Evolutionary conservation across 306 rosid species (phyloP).

Genomic region (Malus fusca): DNA sequence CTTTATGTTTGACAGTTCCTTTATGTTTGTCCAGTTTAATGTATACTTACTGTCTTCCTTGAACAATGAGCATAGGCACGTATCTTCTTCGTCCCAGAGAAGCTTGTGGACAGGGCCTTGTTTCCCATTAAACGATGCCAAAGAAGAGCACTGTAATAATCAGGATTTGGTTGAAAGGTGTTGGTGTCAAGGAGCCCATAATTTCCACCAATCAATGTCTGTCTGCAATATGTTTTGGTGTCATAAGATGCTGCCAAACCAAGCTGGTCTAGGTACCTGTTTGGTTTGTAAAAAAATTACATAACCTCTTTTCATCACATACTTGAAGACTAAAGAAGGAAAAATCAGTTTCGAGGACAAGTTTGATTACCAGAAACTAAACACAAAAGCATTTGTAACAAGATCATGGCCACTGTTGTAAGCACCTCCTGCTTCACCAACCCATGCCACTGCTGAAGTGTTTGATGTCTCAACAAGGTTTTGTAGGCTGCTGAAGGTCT

Average conservation of each 20-base stretch:
- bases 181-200: slow-evolving; percentile 51
- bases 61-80: slow-evolving; percentile 63
- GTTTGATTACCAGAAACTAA: slow-evolving; percentile 45
- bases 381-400: slow-evolving; percentile 64
- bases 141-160: slow-evolving; percentile 63
- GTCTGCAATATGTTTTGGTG: slow-evolving; percentile 68
- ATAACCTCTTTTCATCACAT: neutral
- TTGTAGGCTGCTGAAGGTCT: slow-evolving; percentile 43
- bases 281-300: neutral
- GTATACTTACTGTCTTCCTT: slow-evolving; percentile 41
- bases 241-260: slow-evolving; percentile 62
- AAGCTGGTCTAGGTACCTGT: slow-evolving; percentile 77
- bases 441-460: slow-evolving; percentile 51
- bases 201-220: slow-evolving; percentile 61
- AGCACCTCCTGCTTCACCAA: slow-evolving; percentile 82
- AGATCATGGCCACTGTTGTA: slow-evolving; percentile 64
- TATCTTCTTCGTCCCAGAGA: slow-evolving; percentile 40
- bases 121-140: slow-evolving; percentile 67
- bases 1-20: neutral
- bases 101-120: slow-evolving; percentile 42
- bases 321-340: neutral
- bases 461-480: slow-evolving; percentile 27
- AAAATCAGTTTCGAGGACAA: neutral
- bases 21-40: neutral
- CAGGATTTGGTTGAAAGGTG: slow-evolving; percentile 60